A percentile compares a stretch with the other conserved stretches of the same genome.
Evolutionary conservation across 306 rosid genomes (phyloP).

Genomic region (Prosopis cineraria): DNA sequence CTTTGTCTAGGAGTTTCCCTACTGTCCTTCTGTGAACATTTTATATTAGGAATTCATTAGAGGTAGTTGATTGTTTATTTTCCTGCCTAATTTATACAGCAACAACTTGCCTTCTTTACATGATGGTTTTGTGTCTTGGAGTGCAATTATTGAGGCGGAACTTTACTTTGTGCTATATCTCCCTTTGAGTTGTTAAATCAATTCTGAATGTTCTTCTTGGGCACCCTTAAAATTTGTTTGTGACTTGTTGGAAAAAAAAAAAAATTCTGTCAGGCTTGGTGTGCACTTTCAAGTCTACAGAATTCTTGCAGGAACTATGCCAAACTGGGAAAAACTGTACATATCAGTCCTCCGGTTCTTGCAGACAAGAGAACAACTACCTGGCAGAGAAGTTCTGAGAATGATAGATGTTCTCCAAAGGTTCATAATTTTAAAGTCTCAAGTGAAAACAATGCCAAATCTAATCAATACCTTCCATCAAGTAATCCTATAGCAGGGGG

Average conservation of each 20-base stretch:
- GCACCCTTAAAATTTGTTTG: background rate
- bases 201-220: background rate
- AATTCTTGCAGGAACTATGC: constrained; percentile 57
- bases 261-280: constrained; percentile 67
- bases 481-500: constrained; percentile 35
- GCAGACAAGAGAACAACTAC: constrained; percentile 40
- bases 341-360: constrained; percentile 37
- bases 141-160: constrained; percentile 13
- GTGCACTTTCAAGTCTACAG: constrained; percentile 65
- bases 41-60: constrained; percentile 21
- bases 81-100: constrained; percentile 1
- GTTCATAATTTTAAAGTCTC: constrained; percentile 32
- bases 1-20: constrained; percentile 22
- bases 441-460: constrained; percentile 30
- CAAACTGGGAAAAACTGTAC: constrained; percentile 66
- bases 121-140: background rate
- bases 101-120: constrained; percentile 19
- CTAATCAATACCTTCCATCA: constrained; percentile 38
- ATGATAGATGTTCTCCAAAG: constrained; percentile 18
- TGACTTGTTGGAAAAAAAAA: constrained; percentile 12
- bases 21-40: constrained; percentile 9
- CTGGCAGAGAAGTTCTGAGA: constrained; percentile 37
- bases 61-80: constrained; percentile 3
- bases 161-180: background rate
- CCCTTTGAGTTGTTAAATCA: background rate